A percentile compares a stretch with the other conserved stretches of the same genome.
These are phyloP conservation scores for Penicillium sp. DNA, from an alignment of 2,329 filamentous ascomycete genomes.

Conservation along the genomic window DNA sequence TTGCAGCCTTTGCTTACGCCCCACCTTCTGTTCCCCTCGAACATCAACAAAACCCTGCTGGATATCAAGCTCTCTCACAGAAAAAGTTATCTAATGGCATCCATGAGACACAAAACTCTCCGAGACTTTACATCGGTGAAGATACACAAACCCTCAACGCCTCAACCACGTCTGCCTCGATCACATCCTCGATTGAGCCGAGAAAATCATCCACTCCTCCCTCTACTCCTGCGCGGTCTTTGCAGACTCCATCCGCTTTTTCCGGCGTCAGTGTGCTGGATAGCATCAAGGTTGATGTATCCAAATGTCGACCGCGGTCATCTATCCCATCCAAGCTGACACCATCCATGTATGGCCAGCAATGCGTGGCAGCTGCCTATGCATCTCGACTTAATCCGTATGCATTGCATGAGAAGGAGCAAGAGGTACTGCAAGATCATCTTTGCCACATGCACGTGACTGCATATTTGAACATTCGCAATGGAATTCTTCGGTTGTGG, in stretches of 20 bases:
- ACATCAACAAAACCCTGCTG: background rate
- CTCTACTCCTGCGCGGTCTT: conserved; percentile 21
- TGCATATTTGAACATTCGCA: conserved; percentile 93
- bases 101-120: conserved; percentile 1
- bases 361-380: conserved; percentile 88
- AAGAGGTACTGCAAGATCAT: conserved; percentile 75
- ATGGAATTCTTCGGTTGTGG: conserved; percentile 91
- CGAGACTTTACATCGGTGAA: conserved; percentile 22
- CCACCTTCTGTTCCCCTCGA: conserved; percentile 3
- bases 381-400: conserved; percentile 89
- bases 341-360: conserved; percentile 78
- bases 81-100: conserved; percentile 6
- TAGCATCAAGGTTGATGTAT: conserved; percentile 34
- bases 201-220: conserved; percentile 35
- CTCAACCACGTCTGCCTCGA: conserved; percentile 33
- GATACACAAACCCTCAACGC: conserved; percentile 32
- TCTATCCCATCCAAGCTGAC: conserved; percentile 80
- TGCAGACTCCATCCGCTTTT: conserved; percentile 19
- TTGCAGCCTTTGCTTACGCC: conserved; percentile 8
- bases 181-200: conserved; percentile 29
- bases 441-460: conserved; percentile 89
- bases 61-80: conserved; percentile 1
- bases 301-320: conserved; percentile 70
- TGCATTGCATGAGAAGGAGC: conserved; percentile 81
- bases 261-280: conserved; percentile 29